These are phyloP conservation scores for Aspergillus melleus DNA, from an alignment of 2,329 filamentous ascomycete genomes.

Conservation along the genomic window DNA sequence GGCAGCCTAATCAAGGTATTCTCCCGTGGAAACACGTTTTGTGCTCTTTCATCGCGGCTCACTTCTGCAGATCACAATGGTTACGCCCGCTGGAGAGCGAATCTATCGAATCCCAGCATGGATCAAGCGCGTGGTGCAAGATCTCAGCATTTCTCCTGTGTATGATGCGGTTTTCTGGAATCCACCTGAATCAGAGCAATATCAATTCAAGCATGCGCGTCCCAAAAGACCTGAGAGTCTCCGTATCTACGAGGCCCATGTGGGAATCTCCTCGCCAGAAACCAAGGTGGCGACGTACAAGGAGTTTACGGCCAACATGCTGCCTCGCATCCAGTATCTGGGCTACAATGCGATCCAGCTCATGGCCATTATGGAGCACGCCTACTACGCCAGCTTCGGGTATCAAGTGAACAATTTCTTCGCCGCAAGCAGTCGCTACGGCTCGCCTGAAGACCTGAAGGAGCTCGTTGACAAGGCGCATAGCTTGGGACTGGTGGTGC, in stretches of 20 bases:
- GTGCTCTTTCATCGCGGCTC: not conserved
- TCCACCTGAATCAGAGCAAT: conserved; percentile 72
- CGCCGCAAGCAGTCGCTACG: conserved; percentile 92
- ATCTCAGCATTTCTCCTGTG: conserved; percentile 81
- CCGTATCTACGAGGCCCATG: conserved; percentile 98
- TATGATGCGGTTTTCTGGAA: conserved; percentile 99
- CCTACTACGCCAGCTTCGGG: conserved; percentile 98
- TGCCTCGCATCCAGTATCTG: conserved; percentile 83
- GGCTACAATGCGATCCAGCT: conserved; percentile 98
- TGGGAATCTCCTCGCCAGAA: conserved; percentile 93
- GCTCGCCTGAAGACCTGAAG: conserved; percentile 89
- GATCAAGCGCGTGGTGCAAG: conserved; percentile 97
- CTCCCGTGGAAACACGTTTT: too few relatives aligned
- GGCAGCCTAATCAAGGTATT: conserved; percentile 92
- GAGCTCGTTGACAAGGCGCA: conserved; percentile 96
- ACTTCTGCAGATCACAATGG: conserved; percentile 70
- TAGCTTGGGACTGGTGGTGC: conserved; percentile 81
- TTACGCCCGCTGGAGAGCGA: conserved; percentile 73
- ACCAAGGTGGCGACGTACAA: conserved; percentile 90
- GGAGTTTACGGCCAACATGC: conserved; percentile 90
- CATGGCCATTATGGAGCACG: conserved; percentile 99
- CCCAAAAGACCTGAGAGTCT: conserved; percentile 81
- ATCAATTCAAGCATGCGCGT: conserved; percentile 78
- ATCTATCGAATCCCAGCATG: conserved; percentile 90
- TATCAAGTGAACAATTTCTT: conserved; percentile 99